Base-by-base conservation (phyloP, 2,329 filamentous ascomycete genomes). In the Neurospora sp. region DNA sequence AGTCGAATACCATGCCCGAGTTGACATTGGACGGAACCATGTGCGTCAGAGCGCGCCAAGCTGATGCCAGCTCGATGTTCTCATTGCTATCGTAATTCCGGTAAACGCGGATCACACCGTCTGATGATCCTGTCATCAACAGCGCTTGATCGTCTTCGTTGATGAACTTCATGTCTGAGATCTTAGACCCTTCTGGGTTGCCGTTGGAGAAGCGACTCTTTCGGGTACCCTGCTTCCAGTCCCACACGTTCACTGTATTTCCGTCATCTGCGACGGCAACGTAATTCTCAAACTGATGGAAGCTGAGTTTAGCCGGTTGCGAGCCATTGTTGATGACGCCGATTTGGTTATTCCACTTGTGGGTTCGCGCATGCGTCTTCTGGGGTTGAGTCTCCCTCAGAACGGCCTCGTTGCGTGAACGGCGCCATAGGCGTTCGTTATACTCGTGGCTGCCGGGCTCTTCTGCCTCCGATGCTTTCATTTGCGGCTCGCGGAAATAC, bases 141-240 rank as follows among this genome's bases (percentile, higher is more conserved):
- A 98, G 88, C 2, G 95, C 96, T 77, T 96, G 93, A 78, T 99
- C 96, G 76, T 99, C 96, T 80, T 99, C 96, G 75, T 99, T 99
- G 83, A 99, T 97, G 80, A 98, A 97, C 69, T 93, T 92, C 78
- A 97, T 89, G 79, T 98, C 94, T 69, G 93, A 97, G 76, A 99
- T 97, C 75, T 90, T 93, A 36, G 93, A 97, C 2, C 94, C 93
- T 39, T 89, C 85, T 0, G 96, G 96, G 76, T 99, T 99, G 67
- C 92, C 94, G 76, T 98, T 98, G 37, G 92, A 96, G 80, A 99
- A 99, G 69, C 91, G 90, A 77, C 89, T 92, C 73, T 97, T 83
- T 40, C 90, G 88, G 67, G 85, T 86, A 73, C 91, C 88, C 69
- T 87, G 88, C 80, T 93, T 90, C 91, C 94, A 99, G 79, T 99